Percentiles rank a stretch among this genome's conserved stretches.
These are phyloP conservation scores for Nakazawaea pomicola DNA, from an alignment of 805 yeast species.

Conservation along the genomic window DNA sequence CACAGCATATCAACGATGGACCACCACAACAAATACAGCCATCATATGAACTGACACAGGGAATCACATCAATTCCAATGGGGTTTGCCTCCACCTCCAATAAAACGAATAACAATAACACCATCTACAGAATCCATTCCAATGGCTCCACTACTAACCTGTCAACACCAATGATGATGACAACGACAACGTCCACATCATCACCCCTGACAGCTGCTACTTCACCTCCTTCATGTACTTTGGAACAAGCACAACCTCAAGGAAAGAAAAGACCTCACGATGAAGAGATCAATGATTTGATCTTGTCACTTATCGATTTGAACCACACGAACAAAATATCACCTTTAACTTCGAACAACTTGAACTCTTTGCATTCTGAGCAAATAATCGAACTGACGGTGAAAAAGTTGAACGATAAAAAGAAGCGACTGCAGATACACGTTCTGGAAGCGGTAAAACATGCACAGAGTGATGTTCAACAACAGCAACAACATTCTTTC, in stretches of 20 bases:
- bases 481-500: neutral
- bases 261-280: conserved; percentile 25
- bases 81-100: conserved; percentile 6
- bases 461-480: too few species aligned
- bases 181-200: conserved; percentile 3
- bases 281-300: conserved; percentile 30
- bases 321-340: conserved; percentile 20
- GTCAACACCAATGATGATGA: conserved; percentile 7
- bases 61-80: conserved; percentile 8
- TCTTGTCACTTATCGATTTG: conserved; percentile 28
- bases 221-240: conserved; percentile 5
- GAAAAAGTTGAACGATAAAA: conserved; percentile 6
- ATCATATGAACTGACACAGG: too few species aligned
- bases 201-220: conserved; percentile 9
- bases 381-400: conserved; percentile 5
- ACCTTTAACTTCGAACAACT: conserved; percentile 11
- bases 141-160: conserved; percentile 8
- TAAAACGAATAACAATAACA: conserved; percentile 10
- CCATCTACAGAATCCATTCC: conserved; percentile 10
- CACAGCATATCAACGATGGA: too few species aligned
- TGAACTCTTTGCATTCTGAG: conserved; percentile 6
- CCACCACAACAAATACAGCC: too few species aligned
- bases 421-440: conserved; percentile 5
- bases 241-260: conserved; percentile 3
- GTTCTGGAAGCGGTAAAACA: too few species aligned